Percentiles rank a stretch among this genome's conserved stretches.
Conservation (phyloP, 768 basidiomycete genomes). For the Collybia sordida region DNA sequence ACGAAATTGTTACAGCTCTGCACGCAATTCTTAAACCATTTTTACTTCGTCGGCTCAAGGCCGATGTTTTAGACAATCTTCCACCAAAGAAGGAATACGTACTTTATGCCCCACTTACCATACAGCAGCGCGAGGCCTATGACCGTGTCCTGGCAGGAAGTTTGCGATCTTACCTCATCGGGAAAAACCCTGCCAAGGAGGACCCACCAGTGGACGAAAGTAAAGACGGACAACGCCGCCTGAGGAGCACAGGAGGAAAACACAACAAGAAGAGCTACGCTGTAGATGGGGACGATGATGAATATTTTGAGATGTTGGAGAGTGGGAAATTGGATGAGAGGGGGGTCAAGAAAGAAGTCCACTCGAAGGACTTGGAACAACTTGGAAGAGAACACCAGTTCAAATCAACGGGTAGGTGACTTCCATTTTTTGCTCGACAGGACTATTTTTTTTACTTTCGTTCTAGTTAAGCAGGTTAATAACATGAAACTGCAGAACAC, state of each 20-base stretch:
- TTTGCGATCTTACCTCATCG: constrained; percentile 62
- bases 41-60: constrained; percentile 87
- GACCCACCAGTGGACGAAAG: constrained; percentile 9
- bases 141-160: constrained; percentile 73
- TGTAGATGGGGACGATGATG: constrained; percentile 61
- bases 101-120: constrained; percentile 85
- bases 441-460: background rate
- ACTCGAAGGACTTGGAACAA: constrained; percentile 44
- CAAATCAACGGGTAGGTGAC: constrained; percentile 56
- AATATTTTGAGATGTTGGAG: constrained; percentile 64
- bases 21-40: constrained; percentile 96
- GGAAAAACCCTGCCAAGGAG: constrained; percentile 27
- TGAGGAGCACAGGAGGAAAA: constrained; percentile 31
- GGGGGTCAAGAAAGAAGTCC: constrained; percentile 26
- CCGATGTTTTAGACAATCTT: constrained; percentile 75
- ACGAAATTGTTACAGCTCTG: constrained; percentile 71
- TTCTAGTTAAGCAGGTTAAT: constrained; percentile 82
- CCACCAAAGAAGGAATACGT: constrained; percentile 96
- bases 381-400: constrained; percentile 57
- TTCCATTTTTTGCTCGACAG: background rate
- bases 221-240: constrained; percentile 24
- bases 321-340: constrained; percentile 40
- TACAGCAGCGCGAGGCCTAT: constrained; percentile 82
- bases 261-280: constrained; percentile 46
- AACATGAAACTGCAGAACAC: constrained; percentile 93